Evolutionary conservation across 2,329 filamentous ascomycete species (phyloP).

Genomic region (Alternaria triticina): DNA sequence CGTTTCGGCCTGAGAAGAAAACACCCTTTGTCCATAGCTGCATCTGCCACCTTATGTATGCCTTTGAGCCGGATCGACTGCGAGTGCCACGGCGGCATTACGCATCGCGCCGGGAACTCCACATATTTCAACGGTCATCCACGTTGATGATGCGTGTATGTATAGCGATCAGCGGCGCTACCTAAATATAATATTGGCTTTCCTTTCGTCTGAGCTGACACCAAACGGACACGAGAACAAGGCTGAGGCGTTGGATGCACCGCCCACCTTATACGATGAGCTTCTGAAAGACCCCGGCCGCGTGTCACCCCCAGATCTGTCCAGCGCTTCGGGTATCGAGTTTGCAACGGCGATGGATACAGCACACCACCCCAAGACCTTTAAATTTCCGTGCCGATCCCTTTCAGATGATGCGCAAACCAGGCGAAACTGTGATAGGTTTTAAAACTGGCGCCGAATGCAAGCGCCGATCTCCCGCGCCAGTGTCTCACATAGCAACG

Average conservation of each 20-base stretch:
- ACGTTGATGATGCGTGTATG: neutral
- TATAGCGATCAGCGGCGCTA: neutral
- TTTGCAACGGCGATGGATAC: neutral
- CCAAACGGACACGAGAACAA: neutral
- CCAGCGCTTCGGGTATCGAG: neutral
- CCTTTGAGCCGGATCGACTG: neutral
- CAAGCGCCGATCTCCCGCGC: slow-evolving; percentile 31
- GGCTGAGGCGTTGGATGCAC: neutral
- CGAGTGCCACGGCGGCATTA: neutral
- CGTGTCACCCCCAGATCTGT: neutral
- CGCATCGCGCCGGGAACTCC: neutral
- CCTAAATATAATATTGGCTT: neutral
- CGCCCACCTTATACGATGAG: neutral
- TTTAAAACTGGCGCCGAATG: slow-evolving; percentile 12
- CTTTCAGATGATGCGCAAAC: neutral
- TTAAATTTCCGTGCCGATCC: neutral
- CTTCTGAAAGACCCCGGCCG: neutral
- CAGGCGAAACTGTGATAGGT: slow-evolving; percentile 19
- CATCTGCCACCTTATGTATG: neutral
- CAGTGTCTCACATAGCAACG: slow-evolving; percentile 33
- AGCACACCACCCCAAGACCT: neutral
- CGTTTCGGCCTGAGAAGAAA: neutral
- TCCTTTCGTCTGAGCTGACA: neutral
- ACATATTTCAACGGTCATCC: neutral
- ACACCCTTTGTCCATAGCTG: neutral